Percentiles rank a stretch among this genome's conserved stretches.
These are phyloP conservation scores for Moesziomyces sp. DNA, from an alignment of 1,284 basidiomycete species.

Conservation along the genomic window DNA sequence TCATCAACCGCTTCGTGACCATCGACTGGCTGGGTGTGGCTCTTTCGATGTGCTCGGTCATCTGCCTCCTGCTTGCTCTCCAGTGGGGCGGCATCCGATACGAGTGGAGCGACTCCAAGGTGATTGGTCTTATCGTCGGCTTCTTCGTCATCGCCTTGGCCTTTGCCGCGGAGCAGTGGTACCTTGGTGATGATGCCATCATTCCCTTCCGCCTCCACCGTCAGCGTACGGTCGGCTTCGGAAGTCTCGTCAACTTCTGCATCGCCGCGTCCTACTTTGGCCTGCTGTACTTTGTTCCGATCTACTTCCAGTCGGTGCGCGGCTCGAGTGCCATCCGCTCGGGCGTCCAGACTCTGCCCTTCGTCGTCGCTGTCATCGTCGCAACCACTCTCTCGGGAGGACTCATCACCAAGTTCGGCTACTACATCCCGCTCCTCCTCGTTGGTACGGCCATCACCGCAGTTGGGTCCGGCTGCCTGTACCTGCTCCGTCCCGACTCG, in stretches of 20 bases:
- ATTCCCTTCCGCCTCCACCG: constrained; percentile 62
- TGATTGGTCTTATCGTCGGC: constrained; percentile 62
- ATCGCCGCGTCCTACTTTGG: constrained; percentile 42
- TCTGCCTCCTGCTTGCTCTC: constrained; percentile 63
- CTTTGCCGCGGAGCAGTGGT: constrained; percentile 53
- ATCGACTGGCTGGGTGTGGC: constrained; percentile 64
- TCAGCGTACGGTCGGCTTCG: constrained; percentile 45
- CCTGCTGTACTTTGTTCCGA: constrained; percentile 45
- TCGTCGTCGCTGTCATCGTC: constrained; percentile 60
- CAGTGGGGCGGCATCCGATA: constrained; percentile 60
- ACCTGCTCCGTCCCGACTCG: constrained; percentile 34
- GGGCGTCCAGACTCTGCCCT: constrained; percentile 61
- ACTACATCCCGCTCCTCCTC: constrained; percentile 51
- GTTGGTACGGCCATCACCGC: constrained; percentile 33
- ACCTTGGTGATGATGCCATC: constrained; percentile 61
- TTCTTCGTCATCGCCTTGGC: constrained; percentile 44
- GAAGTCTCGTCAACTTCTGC: constrained; percentile 53
- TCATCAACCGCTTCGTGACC: constrained; percentile 22
- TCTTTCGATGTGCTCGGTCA: constrained; percentile 58
- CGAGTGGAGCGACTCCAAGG: constrained; percentile 48
- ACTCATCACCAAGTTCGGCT: constrained; percentile 44
- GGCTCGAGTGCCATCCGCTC: constrained; percentile 55
- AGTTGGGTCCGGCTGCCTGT: constrained; percentile 35
- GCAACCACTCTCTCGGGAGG: constrained; percentile 53
- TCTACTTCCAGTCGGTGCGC: constrained; percentile 55